Evolutionary conservation across 805 yeast genomes (phyloP).

Genomic region (Candida nanaspora): DNA sequence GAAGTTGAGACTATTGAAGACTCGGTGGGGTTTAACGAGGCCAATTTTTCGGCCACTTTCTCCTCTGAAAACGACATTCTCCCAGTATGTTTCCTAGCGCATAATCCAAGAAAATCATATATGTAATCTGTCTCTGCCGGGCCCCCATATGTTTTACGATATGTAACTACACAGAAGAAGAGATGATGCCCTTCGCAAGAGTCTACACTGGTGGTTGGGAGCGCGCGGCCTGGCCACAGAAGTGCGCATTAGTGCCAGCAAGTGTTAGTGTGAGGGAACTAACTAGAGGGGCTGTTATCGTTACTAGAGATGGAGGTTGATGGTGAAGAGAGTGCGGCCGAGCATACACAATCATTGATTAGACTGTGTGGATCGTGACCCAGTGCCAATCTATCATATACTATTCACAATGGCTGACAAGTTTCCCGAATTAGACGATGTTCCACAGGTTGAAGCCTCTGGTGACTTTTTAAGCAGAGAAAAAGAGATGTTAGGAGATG

Average conservation of each 20-base stretch:
- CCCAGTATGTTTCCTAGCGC: no score
- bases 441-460: constrained; percentile 29
- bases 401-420: constrained; percentile 53
- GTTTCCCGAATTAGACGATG: constrained; percentile 62
- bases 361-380: no score
- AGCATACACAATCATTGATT: no score
- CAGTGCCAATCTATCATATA: background rate
- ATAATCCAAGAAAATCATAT: no score
- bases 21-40: constrained; percentile 49
- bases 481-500: constrained; percentile 61
- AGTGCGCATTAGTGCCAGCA: background rate
- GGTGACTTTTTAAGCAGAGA: constrained; percentile 65
- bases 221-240: background rate
- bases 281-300: no score
- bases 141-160: no score
- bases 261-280: no score
- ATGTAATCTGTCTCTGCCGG: no score
- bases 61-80: constrained; percentile 47
- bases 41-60: constrained; percentile 39
- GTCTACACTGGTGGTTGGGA: background rate
- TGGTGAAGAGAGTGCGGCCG: no score
- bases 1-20: constrained; percentile 69
- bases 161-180: no score
- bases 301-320: no score
- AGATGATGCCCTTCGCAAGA: no score